Percentiles rank a stretch among this genome's conserved stretches.
phyloP scores from a whole-genome alignment of 352 stramenopile species.

The Globisporangium orthogonon region DNA sequence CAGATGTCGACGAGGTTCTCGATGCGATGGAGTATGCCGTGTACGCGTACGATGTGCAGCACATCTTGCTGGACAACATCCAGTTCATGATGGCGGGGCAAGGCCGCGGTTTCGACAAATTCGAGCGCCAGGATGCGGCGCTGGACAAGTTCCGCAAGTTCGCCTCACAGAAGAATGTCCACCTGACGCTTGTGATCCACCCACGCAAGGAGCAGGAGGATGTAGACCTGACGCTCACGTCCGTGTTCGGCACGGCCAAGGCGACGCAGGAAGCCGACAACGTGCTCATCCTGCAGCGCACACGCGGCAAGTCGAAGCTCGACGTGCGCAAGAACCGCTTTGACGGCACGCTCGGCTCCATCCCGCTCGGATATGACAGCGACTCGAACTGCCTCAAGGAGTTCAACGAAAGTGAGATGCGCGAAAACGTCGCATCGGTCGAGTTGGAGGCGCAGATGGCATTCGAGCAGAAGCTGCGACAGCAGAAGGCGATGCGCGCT shows the following conservation, averaged over 20 bases:
- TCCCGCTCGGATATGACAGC: conserved; percentile 81
- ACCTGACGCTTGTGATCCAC: conserved; percentile 98
- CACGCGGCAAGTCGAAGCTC: conserved; percentile 86
- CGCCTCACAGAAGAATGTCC: conserved; percentile 96
- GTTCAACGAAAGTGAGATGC: conserved; percentile 60
- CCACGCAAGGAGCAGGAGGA: conserved; percentile 98
- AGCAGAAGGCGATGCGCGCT: conserved; percentile 25
- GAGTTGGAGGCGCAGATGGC: conserved; percentile 77
- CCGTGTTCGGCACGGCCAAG: conserved; percentile 98
- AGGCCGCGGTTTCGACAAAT: conserved; percentile 83
- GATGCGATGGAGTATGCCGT: conserved; percentile 98
- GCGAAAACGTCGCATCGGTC: conserved; percentile 57
- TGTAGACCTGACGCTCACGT: conserved; percentile 89
- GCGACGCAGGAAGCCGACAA: conserved; percentile 99
- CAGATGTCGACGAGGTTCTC: conserved; percentile 92
- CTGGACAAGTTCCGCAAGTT: conserved; percentile 97
- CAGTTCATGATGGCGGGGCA: conserved; percentile 98
- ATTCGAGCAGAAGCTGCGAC: conserved; percentile 50
- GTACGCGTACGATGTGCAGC: conserved; percentile 97
- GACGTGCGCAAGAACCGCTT: conserved; percentile 97
- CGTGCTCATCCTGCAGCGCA: conserved; percentile 97
- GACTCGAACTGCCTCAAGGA: conserved; percentile 58
- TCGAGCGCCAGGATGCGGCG: conserved; percentile 90
- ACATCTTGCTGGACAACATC: conserved; percentile 99
- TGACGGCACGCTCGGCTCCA: conserved; percentile 87